These are phyloP conservation scores for Annulohypoxylon bovei DNA, from an alignment of 495 filamentous ascomycete species.

Conservation along the genomic window DNA sequence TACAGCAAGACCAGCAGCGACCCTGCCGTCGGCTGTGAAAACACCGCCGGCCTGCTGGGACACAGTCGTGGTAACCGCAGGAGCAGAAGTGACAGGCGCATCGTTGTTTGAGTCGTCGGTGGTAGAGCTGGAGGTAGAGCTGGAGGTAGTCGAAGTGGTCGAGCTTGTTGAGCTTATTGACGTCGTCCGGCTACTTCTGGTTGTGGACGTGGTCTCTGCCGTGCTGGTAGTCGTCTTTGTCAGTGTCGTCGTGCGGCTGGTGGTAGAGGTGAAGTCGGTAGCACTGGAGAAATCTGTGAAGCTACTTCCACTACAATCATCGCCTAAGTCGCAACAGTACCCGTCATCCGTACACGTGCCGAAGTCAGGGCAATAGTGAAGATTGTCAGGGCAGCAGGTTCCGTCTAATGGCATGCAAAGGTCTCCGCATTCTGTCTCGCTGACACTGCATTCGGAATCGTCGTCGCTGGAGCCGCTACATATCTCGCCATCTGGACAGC, in stretches of 20 bases:
- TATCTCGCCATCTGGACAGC: slow-evolving; percentile 36
- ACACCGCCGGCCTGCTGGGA: slow-evolving; percentile 33
- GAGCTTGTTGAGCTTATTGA: slow-evolving; percentile 16
- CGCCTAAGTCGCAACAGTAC: slow-evolving; percentile 36
- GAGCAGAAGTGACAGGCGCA: slow-evolving; percentile 15
- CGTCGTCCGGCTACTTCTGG: slow-evolving; percentile 8
- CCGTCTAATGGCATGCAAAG: slow-evolving; percentile 39
- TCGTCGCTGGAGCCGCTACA: slow-evolving; percentile 25
- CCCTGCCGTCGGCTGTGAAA: slow-evolving; percentile 29
- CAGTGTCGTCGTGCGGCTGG: slow-evolving; percentile 24
- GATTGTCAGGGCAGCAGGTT: slow-evolving; percentile 33
- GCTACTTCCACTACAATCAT: slow-evolving; percentile 28
- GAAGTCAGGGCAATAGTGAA: slow-evolving; percentile 38
- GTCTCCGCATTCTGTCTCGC: slow-evolving; percentile 29
- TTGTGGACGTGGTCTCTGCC: slow-evolving; percentile 9
- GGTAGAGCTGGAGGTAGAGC: background rate
- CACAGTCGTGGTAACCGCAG: slow-evolving; percentile 25
- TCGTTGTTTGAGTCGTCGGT: background rate
- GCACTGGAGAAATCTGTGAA: slow-evolving; percentile 7
- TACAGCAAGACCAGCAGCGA: slow-evolving; percentile 26
- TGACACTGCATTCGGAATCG: slow-evolving; percentile 8
- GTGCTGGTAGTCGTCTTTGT: slow-evolving; percentile 22
- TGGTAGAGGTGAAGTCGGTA: slow-evolving; percentile 27
- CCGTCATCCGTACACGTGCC: slow-evolving; percentile 39
- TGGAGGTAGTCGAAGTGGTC: background rate